Conservation (phyloP, 2,329 filamentous ascomycete genomes). For the Microdochium nivale region DNA sequence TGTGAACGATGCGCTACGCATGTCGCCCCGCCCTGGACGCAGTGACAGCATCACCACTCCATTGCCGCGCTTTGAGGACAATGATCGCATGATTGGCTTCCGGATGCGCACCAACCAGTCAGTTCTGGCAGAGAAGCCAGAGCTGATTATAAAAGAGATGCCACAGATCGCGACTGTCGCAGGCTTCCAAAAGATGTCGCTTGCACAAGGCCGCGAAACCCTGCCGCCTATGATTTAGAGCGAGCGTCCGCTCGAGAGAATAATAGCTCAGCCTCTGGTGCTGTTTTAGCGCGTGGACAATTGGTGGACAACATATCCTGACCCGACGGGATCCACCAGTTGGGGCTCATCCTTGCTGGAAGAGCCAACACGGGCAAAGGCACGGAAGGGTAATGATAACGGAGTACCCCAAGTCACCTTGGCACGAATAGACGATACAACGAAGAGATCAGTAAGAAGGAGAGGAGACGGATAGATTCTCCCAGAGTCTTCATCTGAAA, state of each 20-base stretch:
- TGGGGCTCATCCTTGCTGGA: neutral
- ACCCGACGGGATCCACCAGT: neutral
- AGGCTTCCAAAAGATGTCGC: neutral
- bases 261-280: neutral
- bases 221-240: neutral
- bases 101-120: slow-evolving; percentile 7
- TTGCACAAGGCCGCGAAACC: neutral
- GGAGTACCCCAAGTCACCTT: too few relatives aligned
- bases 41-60: slow-evolving; percentile 27
- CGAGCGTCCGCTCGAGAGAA: neutral
- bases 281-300: neutral
- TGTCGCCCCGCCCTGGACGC: slow-evolving; percentile 38
- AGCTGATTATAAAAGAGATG: neutral
- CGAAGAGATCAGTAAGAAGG: too few relatives aligned
- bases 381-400: too few relatives aligned
- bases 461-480: too few relatives aligned
- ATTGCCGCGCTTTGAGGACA: slow-evolving; percentile 18
- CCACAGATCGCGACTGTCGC: neutral
- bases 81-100: slow-evolving; percentile 13
- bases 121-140: neutral
- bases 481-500: too few relatives aligned
- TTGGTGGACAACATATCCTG: neutral
- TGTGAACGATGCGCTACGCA: slow-evolving; percentile 66
- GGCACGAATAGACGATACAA: too few relatives aligned
- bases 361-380: neutral